Base-by-base conservation (phyloP, 164 flowering plant genomes). In the Sedum album region DNA sequence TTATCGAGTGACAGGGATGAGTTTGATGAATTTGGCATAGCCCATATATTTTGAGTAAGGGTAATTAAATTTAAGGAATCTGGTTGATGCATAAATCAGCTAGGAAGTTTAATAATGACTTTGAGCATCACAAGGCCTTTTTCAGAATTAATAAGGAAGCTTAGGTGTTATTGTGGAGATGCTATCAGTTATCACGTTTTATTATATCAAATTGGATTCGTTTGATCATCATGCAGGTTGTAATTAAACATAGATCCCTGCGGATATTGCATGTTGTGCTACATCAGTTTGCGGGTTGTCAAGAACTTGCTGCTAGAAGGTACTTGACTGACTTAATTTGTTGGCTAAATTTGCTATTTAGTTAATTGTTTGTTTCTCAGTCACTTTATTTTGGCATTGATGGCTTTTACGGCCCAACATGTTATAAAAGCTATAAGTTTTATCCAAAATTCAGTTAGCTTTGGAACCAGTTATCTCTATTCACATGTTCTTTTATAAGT, bases 201-300 rank as follows among this genome's bases (percentile, higher is more conserved):
- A n/a, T n/a, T 4, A 30, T 66, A 17, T 17, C 44, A 28, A 26
- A 26, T 42, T 18, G 9, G 25, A 15, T 39, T 66, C 3, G 25
- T 66, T 30, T 26, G 44, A 60, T 38, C 55, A 14, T 49, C 31
- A 44, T 79, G 55, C 85, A 93, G 98, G 89, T 31, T 57, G 76
- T 72, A 68, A 72, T 93, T 75, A 78, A 81, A 67, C 71, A 76
- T 64, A 80, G 82, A 60, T 85, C 91, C 49, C 80, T 93, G 26
- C 76, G 79, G 60, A 78, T 90, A 55, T 70, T 93, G 68, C 89
- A 71, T 66, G 72, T 65, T 13, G 63, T 85, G 70, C 72, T 93
- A 80, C 80, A 72, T 65, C 75, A 75, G 57, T 41, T 85, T 39
- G 71, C 78, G 41, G 65, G 69, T 71, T 68, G 70, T 51, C 79